phyloP scores from a whole-genome alignment of 257 asterid species.

The Plantago major region DNA sequence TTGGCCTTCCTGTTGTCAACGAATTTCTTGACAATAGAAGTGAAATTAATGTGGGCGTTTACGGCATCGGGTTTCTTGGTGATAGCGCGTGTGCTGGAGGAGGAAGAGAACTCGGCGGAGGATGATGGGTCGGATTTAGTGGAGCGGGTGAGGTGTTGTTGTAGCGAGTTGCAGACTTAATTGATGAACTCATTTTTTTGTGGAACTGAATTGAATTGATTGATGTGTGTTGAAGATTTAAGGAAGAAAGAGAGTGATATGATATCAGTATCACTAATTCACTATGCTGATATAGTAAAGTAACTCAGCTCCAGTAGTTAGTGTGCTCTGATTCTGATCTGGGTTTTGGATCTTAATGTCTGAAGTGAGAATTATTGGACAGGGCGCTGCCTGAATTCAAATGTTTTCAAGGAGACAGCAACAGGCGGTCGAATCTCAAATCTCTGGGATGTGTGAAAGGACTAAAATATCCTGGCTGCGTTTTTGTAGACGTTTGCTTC shows the following conservation, averaged over 20 bases:
- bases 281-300: too few relatives aligned
- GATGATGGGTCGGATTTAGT: slow-evolving; percentile 73
- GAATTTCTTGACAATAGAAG: slow-evolving; percentile 65
- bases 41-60: slow-evolving; percentile 28
- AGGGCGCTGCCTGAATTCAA: slow-evolving; percentile 30
- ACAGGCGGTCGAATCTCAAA: too few relatives aligned
- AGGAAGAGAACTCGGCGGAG: slow-evolving; percentile 36
- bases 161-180: slow-evolving; percentile 72
- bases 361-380: slow-evolving; percentile 18
- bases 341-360: slow-evolving; percentile 18
- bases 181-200: slow-evolving; percentile 43
- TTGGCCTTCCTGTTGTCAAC: slow-evolving; percentile 56
- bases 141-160: slow-evolving; percentile 47
- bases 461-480: slow-evolving; percentile 25
- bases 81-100: slow-evolving; percentile 32
- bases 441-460: slow-evolving; percentile 2
- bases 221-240: too few relatives aligned
- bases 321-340: too few relatives aligned
- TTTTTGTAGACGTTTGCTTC: neutral
- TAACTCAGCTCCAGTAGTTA: too few relatives aligned
- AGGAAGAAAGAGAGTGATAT: too few relatives aligned
- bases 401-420: neutral
- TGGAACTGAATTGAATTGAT: too few relatives aligned
- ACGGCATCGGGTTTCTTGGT: slow-evolving; percentile 28
- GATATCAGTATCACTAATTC: too few relatives aligned